phyloP scores from a whole-genome alignment of 768 basidiomycete species.

The Suillus decipiens region DNA sequence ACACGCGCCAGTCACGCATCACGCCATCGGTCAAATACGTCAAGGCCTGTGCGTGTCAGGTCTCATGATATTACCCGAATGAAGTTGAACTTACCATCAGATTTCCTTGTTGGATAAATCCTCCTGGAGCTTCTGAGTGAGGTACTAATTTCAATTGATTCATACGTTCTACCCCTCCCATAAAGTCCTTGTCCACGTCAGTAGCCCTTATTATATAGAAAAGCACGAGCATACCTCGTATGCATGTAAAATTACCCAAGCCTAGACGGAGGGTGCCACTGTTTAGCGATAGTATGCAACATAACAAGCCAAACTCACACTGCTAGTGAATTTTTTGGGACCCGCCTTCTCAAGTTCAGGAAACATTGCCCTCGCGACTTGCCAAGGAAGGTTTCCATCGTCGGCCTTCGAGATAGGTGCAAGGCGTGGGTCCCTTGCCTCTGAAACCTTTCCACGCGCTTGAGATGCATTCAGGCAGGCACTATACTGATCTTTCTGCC shows the following conservation, averaged over 20 bases:
- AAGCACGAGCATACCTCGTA: constrained; percentile 13
- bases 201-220: not conserved
- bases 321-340: not conserved
- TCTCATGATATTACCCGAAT: not conserved
- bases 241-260: constrained; percentile 20
- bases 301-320: constrained; percentile 5
- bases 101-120: not conserved
- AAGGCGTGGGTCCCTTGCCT: not conserved
- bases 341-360: constrained; percentile 2
- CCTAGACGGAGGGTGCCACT: constrained; percentile 12
- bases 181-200: constrained; percentile 10
- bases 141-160: constrained; percentile 1
- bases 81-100: not conserved
- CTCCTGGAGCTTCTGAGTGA: not conserved
- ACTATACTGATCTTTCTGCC: constrained; percentile 38
- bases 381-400: constrained; percentile 8
- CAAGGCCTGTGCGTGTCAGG: constrained; percentile 19
- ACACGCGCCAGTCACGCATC: constrained; percentile 27
- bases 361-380: constrained; percentile 8
- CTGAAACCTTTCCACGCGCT: constrained; percentile 18
- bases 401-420: not conserved
- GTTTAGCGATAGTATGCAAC: not conserved
- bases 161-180: constrained; percentile 10
- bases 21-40: constrained; percentile 26
- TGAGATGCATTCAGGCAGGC: constrained; percentile 27